phyloP scores from a whole-genome alignment of 2,329 filamentous ascomycete species.

The Bertia moriformis region DNA sequence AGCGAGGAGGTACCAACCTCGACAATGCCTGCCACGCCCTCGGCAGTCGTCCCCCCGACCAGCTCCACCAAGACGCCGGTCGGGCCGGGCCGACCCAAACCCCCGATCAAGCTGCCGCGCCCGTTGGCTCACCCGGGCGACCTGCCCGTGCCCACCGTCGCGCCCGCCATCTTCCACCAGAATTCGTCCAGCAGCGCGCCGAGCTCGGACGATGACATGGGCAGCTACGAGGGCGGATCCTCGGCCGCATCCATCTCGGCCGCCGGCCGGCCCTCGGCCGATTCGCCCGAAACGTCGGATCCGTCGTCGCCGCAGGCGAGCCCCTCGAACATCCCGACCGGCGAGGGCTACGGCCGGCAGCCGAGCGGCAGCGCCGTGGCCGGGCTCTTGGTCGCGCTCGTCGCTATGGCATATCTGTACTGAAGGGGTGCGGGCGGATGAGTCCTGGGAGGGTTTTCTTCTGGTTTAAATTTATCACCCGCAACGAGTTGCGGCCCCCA shows the following conservation, averaged over 20 bases:
- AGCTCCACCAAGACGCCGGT: too few species aligned
- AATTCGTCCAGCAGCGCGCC: background rate
- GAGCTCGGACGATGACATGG: background rate
- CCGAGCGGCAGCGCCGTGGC: constrained; percentile 34
- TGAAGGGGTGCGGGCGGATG: too few species aligned
- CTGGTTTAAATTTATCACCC: too few species aligned
- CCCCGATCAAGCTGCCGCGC: background rate
- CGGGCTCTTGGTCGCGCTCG: constrained; percentile 38
- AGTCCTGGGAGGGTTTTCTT: too few species aligned
- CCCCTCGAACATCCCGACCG: constrained; percentile 1
- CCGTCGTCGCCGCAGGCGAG: background rate
- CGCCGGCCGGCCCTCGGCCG: too few species aligned
- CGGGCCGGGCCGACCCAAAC: too few species aligned
- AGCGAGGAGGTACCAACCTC: too few species aligned
- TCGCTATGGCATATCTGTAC: constrained; percentile 34
- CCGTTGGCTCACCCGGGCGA: background rate
- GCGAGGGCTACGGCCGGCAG: constrained; percentile 24
- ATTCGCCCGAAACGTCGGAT: too few species aligned
- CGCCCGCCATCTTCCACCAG: constrained; percentile 1
- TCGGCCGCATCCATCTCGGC: too few species aligned
- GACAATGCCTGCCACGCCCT: background rate
- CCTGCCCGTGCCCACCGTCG: background rate
- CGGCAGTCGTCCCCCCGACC: background rate
- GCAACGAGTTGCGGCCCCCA: too few species aligned
- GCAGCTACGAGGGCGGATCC: too few species aligned